phyloP scores from a whole-genome alignment of 352 stramenopile genomes.

The Globisporangium alternatum region DNA sequence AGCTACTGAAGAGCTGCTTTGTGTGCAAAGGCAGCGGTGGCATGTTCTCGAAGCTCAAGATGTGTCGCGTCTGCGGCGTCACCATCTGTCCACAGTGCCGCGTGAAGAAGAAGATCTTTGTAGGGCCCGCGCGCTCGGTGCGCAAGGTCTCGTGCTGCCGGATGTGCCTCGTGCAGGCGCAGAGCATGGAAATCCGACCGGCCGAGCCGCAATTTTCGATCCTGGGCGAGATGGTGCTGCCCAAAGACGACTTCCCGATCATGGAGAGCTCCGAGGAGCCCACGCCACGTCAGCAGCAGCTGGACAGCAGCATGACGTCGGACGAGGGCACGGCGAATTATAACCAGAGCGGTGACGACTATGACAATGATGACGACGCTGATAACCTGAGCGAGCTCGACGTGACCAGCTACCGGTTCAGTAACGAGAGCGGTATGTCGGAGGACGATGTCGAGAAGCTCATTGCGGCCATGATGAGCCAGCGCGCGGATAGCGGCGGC shows the following conservation, averaged over 20 bases:
- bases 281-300: not conserved
- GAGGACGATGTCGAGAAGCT: slow-evolving; percentile 17
- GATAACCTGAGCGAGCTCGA: slow-evolving; percentile 12
- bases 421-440: slow-evolving; percentile 14
- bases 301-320: not conserved
- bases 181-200: slow-evolving; percentile 23
- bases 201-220: slow-evolving; percentile 26
- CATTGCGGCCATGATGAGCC: slow-evolving; percentile 6
- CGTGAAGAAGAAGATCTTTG: slow-evolving; percentile 46
- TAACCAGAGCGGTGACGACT: not conserved
- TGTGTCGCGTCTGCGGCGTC: slow-evolving; percentile 40
- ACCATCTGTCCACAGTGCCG: slow-evolving; percentile 45
- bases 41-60: slow-evolving; percentile 19
- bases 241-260: slow-evolving; percentile 1
- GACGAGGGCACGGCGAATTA: not conserved
- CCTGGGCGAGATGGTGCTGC: slow-evolving; percentile 9
- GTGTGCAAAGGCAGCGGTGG: slow-evolving; percentile 4
- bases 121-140: slow-evolving; percentile 14
- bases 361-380: not conserved
- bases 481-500: not conserved
- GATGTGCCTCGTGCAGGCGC: slow-evolving; percentile 12
- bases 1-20: not conserved
- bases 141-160: slow-evolving; percentile 1
- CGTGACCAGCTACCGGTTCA: slow-evolving; percentile 14
- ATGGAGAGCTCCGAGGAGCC: slow-evolving; percentile 2